A percentile compares a stretch with the other conserved stretches of the same genome.
phyloP scores from a whole-genome alignment of 2,329 filamentous ascomycete genomes.

The Fusarium sp. region DNA sequence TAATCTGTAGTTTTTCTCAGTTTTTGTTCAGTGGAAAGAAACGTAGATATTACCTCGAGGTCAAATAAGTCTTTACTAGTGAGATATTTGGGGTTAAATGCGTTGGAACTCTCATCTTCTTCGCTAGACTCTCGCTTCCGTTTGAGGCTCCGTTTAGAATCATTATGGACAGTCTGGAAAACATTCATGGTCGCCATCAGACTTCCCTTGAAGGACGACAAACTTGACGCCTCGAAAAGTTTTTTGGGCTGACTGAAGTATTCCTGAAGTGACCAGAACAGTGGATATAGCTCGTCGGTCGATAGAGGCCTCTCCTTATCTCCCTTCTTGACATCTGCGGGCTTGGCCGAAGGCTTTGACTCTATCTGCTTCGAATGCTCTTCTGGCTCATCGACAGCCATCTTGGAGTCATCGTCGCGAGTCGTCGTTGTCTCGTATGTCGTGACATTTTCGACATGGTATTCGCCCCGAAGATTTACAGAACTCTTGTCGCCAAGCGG shows the following conservation, averaged over 20 bases:
- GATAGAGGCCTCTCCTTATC: conserved; percentile 65
- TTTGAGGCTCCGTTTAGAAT: conserved; percentile 73
- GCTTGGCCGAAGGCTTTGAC: conserved; percentile 52
- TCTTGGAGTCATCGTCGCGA: conserved; percentile 52
- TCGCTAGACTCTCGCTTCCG: conserved; percentile 71
- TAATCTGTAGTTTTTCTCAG: conserved; percentile 66
- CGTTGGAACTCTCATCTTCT: conserved; percentile 60
- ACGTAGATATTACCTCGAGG: conserved; percentile 74
- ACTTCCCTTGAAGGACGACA: conserved; percentile 83
- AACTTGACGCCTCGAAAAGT: conserved; percentile 77
- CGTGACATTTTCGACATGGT: conserved; percentile 94
- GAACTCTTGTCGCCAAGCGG: conserved; percentile 96
- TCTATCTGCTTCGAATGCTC: conserved; percentile 50
- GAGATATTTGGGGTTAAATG: conserved; percentile 96
- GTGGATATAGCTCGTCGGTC: conserved; percentile 81
- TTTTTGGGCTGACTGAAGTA: conserved; percentile 90
- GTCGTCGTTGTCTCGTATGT: conserved; percentile 69
- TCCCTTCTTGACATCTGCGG: conserved; percentile 56
- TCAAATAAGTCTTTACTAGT: conserved; percentile 98
- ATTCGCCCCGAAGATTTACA: conserved; percentile 95
- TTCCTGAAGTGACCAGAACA: conserved; percentile 94
- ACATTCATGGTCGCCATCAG: conserved; percentile 73
- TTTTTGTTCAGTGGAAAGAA: neutral
- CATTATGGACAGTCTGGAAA: conserved; percentile 68
- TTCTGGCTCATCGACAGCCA: conserved; percentile 72